Base-by-base conservation (phyloP, 1,139 yeast species). In the Yamadazyma membranifaciens region DNA sequence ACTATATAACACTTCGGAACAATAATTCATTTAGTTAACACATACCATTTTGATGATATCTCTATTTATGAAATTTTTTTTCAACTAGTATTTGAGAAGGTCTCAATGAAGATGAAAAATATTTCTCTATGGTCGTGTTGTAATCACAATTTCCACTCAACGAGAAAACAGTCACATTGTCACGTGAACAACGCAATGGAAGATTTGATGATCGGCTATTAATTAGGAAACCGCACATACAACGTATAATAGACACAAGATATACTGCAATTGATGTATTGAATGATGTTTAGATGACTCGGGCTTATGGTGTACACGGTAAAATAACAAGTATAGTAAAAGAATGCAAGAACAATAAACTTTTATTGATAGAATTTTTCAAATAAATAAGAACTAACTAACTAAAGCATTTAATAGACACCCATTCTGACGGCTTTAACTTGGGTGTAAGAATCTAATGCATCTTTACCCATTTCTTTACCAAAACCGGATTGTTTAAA, bases 401-500 rank as follows among this genome's bases (percentile, higher is more conserved):
- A 20, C 24, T 20, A 20, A n/a, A n/a, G n/a, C 24, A 7, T 20
- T 20, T 20, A 20, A 20, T 30, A 40, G 17, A 38, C 13, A 38
- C 46, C 53, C 25, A 78, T 70, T 78, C 87, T 79, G 51, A 85
- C 91, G 46, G 94, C 86, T 78, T 87, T 87, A 56, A 71, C 70
- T 69, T 87, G 92, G 48, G 86, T 78, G 75, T 87, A 87, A 78
- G 83, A 84, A 53, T 83, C 87, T 55, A 87, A 76, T 40, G 89
- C 94, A 62, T 84, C 89, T 49, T 71, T 73, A 64, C 96, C 96
- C 83, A 87, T 81, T 75, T 87, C 96, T 71, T 95, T 84, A 60
- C 96, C 96, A 62, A 85, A 80, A 68, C 96, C 96, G 45, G 94
- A 84, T 67, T 83, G 80, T 61, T 83, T 83, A 78, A 70, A 87